Base-by-base conservation (phyloP, 2,329 filamentous ascomycete species). In the Pseudogymnoascus sp. region DNA sequence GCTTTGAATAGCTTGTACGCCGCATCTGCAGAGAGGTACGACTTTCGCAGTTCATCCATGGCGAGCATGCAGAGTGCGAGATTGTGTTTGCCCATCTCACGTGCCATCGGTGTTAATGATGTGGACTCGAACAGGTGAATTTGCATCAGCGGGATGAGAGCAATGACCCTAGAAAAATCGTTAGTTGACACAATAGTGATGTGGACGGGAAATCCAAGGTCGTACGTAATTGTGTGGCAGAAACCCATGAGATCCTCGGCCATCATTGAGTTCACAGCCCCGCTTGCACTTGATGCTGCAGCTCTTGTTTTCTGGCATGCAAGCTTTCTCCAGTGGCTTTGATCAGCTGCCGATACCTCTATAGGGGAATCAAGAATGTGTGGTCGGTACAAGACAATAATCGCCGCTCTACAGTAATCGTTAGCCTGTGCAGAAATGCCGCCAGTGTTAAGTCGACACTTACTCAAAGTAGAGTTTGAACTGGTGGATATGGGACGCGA, bases 91-190 rank as follows among this genome's bases (percentile, higher is more conserved):
- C 69, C 65, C 23, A 74, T 67, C 6, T 69, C 69, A 3, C 66
- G 68, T 3, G 70, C 69, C 3, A 74, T 65, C 1, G 68, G 47
- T 17, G 68, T 65, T 15, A 63, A 62, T 3, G 66, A 68, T 61
- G 69, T 70, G 66, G 70, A 74, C 21, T 69, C 69, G 9, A 72
- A 67, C 1, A 74, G 67, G 61, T 74, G 71, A 10, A 67, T 69
- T 53, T 74, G 73, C 72, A 74, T 74, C 4, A 71, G 72, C 2
- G 72, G 72, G 17, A 74, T 69, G 15, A 74, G 10, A 28, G 64
- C 50, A 13, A 64, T 65, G 53, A 75, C 74, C 17, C 60, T 67
- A 4, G 61, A 66, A 11, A 11, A 66, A 65, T 5, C 5, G 21
- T 47, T 26, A 47, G 42, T 23, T 47, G 11, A 11, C 42, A 19